phyloP scores from a whole-genome alignment of 2,329 filamentous ascomycete species.

The Epichloe elymi region DNA sequence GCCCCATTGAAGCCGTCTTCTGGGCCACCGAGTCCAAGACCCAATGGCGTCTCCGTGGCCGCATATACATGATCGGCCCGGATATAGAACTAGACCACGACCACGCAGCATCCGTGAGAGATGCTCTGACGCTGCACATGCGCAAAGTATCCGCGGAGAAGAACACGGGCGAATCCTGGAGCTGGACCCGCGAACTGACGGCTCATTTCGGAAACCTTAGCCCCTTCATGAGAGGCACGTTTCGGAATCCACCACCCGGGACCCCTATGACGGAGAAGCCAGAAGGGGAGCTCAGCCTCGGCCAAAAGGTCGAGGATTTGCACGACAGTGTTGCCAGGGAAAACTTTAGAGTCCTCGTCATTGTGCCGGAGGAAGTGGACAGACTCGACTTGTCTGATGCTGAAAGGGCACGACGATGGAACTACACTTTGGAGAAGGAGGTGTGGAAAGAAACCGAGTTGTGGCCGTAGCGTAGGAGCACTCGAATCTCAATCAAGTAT shows the following conservation, averaged over 20 bases:
- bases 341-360: constrained; percentile 75
- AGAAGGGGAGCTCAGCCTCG: constrained; percentile 29
- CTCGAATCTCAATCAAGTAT: no score
- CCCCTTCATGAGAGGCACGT: constrained; percentile 65
- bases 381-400: constrained; percentile 58
- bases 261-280: constrained; percentile 40
- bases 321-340: constrained; percentile 56
- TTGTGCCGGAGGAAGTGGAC: constrained; percentile 68
- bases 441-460: constrained; percentile 58
- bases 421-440: constrained; percentile 46
- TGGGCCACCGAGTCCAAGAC: constrained; percentile 59
- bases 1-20: constrained; percentile 68
- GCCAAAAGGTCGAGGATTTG: constrained; percentile 56
- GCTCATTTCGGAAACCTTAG: constrained; percentile 83
- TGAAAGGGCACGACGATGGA: constrained; percentile 47
- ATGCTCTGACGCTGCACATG: constrained; percentile 50
- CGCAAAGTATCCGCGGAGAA: constrained; percentile 17
- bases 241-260: constrained; percentile 60
- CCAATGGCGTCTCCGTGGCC: constrained; percentile 78
- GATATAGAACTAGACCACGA: constrained; percentile 41
- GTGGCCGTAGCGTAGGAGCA: constrained; percentile 40
- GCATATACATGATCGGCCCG: constrained; percentile 59
- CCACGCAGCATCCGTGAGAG: constrained; percentile 36
- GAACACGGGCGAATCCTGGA: constrained; percentile 42
- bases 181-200: constrained; percentile 66